These are phyloP conservation scores for Ogataea kodamae DNA, from an alignment of 805 yeast genomes.

Conservation along the genomic window DNA sequence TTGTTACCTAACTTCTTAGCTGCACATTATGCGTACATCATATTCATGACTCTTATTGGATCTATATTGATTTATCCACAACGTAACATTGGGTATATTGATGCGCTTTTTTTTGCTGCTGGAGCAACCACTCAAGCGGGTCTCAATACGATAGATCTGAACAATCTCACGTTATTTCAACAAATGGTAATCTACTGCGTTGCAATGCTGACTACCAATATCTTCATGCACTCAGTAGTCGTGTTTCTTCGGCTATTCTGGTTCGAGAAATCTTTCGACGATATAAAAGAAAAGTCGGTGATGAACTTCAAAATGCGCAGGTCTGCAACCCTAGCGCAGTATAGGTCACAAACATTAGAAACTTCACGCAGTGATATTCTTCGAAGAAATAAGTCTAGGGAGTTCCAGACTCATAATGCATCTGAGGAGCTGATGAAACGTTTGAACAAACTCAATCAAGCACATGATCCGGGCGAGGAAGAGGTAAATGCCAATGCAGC, in stretches of 20 bases:
- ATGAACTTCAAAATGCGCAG: constrained; percentile 78
- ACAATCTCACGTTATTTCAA: constrained; percentile 66
- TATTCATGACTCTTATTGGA: constrained; percentile 54
- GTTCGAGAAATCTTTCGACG: constrained; percentile 84
- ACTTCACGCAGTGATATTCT: constrained; percentile 12
- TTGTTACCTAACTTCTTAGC: constrained; percentile 54
- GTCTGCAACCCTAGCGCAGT: constrained; percentile 64
- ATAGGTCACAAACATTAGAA: constrained; percentile 31
- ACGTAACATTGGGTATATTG: constrained; percentile 65
- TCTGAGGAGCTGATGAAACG: constrained; percentile 30
- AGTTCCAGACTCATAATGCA: constrained; percentile 30
- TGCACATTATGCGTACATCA: constrained; percentile 73
- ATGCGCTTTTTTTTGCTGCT: constrained; percentile 69
- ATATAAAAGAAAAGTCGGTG: constrained; percentile 75
- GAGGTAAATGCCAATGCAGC: constrained; percentile 19
- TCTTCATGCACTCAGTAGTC: constrained; percentile 77
- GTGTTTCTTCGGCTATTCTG: constrained; percentile 79
- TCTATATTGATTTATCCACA: constrained; percentile 78
- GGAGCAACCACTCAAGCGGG: constrained; percentile 93
- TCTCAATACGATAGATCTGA: constrained; percentile 71
- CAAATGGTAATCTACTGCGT: constrained; percentile 68
- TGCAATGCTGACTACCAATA: constrained; percentile 75
- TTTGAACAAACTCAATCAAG: constrained; percentile 17
- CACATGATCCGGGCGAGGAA: constrained; percentile 5
- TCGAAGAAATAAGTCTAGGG: constrained; percentile 8